Evolutionary conservation across 2,329 filamentous ascomycete genomes (phyloP), one percentile per base, ranked within the genome.

Genomic region (Penicillium sp.): DNA sequence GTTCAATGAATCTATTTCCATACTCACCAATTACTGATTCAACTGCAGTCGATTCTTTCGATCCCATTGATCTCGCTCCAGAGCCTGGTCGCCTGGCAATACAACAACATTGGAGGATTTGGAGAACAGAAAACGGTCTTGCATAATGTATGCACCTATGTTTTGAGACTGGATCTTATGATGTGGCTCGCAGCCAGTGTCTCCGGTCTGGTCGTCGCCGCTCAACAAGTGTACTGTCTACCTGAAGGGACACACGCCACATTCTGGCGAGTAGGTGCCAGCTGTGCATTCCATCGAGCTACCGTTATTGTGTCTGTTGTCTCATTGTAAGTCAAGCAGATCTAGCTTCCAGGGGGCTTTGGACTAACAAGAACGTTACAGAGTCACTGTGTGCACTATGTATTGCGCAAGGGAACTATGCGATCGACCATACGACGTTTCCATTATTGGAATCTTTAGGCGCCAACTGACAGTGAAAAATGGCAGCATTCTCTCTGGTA

Each of bases 11-110:
- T 21, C 10, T 24, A 6, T 21, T n/a, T 45, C 11, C 24, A 14
- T 45, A 49, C 31, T 4, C 27, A 16, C 14, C 14, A 26, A 10
- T 22, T 21, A 27, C 53, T 56, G 43, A 64, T 48, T 13, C 10
- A 13, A n/a, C 39, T 47, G 13, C 21, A 76, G 72, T 72, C 71
- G 3, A 72, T 74, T 27, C 59, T 74, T n/a, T 72, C 74, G 0
- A 63, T 76, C 1, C 71, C 73, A 1, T 68, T 76, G 24, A 66
- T 74, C 16, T 62, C 63, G 24, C 61, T 77, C 6, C 74, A 76
- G 46, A 74, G 72, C 22, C 60, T 76, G n/a, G 68, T 76, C 33
- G 73, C 73, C 4, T 74, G 72, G 72, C 71, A 75, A 49, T 73
- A 73, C 49, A 72, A 71, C 44, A 69, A 67, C 19, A 68, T 71